Evolutionary conservation across 1,139 yeast species (phyloP).

Genomic region (Lodderomyces metapsilosis): DNA sequence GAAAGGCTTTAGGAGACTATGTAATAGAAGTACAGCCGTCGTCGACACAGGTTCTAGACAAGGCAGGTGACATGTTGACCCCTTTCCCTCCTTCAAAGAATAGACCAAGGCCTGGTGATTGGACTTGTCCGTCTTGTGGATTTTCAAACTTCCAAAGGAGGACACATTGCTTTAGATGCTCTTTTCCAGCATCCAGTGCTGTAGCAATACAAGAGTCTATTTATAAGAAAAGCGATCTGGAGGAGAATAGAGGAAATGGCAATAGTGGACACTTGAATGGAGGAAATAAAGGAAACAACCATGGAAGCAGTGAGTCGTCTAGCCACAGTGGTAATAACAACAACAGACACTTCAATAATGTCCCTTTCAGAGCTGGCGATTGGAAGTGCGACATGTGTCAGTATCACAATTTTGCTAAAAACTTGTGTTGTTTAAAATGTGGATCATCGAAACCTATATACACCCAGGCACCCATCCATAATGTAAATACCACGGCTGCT

Average conservation of each 20-base stretch:
- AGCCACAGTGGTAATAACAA: conserved; percentile 13
- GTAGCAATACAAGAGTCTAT: conserved; percentile 57
- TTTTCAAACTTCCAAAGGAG: conserved; percentile 93
- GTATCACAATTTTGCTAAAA: conserved; percentile 93
- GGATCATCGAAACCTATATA: conserved; percentile 70
- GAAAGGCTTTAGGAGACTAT: conserved; percentile 70
- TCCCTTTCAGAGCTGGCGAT: conserved; percentile 95
- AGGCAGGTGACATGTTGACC: conserved; percentile 75
- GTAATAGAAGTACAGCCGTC: conserved; percentile 87
- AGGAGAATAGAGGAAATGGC: background rate
- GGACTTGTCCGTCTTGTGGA: conserved; percentile 97
- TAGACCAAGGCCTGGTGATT: conserved; percentile 94
- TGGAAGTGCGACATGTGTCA: conserved; percentile 92
- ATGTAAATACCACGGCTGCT: conserved; percentile 48
- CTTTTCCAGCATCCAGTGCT: conserved; percentile 80
- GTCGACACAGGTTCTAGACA: conserved; percentile 69
- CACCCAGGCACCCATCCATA: conserved; percentile 24
- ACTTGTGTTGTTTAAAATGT: conserved; percentile 81
- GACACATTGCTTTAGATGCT: conserved; percentile 91
- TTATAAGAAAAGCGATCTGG: conserved; percentile 9
- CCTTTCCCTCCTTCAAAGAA: conserved; percentile 89
- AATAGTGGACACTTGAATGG: too few relatives aligned
- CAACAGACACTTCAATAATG: conserved; percentile 23
- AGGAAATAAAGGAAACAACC: background rate
- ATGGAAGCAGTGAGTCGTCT: conserved; percentile 6